phyloP scores from a whole-genome alignment of 805 yeast species.

The Ogataea nakhonphanomensis region DNA sequence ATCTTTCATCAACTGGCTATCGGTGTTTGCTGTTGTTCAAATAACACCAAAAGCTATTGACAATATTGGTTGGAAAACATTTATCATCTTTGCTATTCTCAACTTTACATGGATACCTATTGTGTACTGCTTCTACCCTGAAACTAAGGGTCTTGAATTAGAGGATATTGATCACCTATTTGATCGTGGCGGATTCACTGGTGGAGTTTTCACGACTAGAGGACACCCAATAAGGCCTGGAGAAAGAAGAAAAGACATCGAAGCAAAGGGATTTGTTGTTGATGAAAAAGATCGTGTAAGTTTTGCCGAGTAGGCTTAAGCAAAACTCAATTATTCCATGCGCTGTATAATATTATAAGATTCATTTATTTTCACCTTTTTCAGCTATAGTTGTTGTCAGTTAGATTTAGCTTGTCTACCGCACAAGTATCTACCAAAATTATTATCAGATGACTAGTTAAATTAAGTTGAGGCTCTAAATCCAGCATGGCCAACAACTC shows the following conservation, averaged over 20 bases:
- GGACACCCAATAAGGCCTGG: background rate
- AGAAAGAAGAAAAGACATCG: background rate
- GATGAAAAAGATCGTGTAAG: background rate
- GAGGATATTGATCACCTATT: slow-evolving; percentile 69
- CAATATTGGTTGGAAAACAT: slow-evolving; percentile 58
- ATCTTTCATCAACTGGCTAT: slow-evolving; percentile 65
- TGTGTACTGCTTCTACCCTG: slow-evolving; percentile 67
- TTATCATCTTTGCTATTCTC: slow-evolving; percentile 62
- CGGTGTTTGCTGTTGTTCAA: slow-evolving; percentile 63
- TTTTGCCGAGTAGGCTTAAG: background rate
- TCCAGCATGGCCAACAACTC: background rate
- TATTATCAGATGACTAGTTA: background rate
- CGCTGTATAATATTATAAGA: background rate
- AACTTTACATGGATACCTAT: slow-evolving; percentile 58
- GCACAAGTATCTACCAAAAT: background rate
- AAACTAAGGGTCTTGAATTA: slow-evolving; percentile 68
- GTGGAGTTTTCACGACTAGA: background rate
- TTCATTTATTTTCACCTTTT: background rate
- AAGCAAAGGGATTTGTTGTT: background rate
- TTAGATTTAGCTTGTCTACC: background rate
- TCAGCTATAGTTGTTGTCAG: background rate
- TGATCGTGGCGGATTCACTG: slow-evolving; percentile 9
- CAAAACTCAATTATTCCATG: background rate
- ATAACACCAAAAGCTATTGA: slow-evolving; percentile 54
- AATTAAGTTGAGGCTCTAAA: background rate